Evolutionary conservation across 176 grass and related monocot genomes (phyloP), one percentile per base, ranked within the genome.

Genomic region (Puya raimondii): DNA sequence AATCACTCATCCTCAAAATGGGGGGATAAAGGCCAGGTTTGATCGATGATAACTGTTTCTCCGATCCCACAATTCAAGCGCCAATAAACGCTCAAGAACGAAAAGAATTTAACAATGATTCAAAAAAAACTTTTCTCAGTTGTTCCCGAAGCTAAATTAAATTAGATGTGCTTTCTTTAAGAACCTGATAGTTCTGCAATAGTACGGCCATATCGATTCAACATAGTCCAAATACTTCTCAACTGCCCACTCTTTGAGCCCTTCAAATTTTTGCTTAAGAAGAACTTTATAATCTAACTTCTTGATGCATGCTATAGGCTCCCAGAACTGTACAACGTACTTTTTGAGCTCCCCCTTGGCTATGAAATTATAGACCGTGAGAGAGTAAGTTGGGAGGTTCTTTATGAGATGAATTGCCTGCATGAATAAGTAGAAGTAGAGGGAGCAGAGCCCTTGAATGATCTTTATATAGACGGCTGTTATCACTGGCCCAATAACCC

Each of bases 181-280:
- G 47, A 77, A 69, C 8, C 53, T 65, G 20, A 77, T 50, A 49
- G 53, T 77, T 69, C 74, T 58, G 74, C 74, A 77, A 61, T 77
- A 77, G 65, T 50, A 77, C 49, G 74, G 74, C 74, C 74, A 77
- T 69, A 77, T 77, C 23, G 65, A 77, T 69, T 77, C 74, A 1
- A 76, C 7, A 22, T 16, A 76, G 52, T 76, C 74, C 10, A 68
- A 27, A 29, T 76, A 68, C 64, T 76, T 76, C 23, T 76, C 74
- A 25, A 68, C 12, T 22, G 49, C 51, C 74, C 50, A 54, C 0
- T 26, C 64, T 23, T 57, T 51, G 22, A 76, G 51, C 26, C 57
- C 64, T 33, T 68, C 23, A 18, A 54, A 68, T 17, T 76, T 76
- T 67, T 57, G 12, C 13, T 3, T 58, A 0, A 23, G 25, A 48